Base-by-base conservation (phyloP, 495 filamentous ascomycete species). In the Penicillium tannophilum region DNA sequence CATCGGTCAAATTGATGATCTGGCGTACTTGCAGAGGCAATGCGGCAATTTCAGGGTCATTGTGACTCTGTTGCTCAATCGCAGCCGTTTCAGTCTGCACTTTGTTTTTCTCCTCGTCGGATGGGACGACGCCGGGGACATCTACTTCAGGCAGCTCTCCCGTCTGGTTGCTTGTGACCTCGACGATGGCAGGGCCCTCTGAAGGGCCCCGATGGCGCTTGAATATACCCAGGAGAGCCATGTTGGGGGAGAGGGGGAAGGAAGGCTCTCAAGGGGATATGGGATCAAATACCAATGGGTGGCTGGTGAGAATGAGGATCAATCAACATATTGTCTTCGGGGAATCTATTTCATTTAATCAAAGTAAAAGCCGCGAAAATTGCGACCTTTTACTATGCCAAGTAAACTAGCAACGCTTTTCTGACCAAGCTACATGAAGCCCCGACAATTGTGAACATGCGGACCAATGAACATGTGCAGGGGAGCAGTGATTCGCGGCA, bases 1-100 rank as follows among this genome's bases (percentile, higher is more conserved):
- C 81, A 56, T 84, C 81, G 23, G 72, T 75, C 56, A 84, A 67
- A 65, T 73, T 79, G 54, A 84, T 78, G 44, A 84, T 67, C 39
- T 79, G 76, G 19, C 83, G 77, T 3, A 86, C 81, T 52, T 79
- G 70, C 9, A 68, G 61, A 4, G 80, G 79, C 16, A 83, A 70
- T 41, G 79, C 75, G 26, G 67, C 73, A 49, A 82, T 75, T 53
- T 79, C 72, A 14, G 76, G 77, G 54, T 81, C 69, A n/a, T 80
- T 64, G 24, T 79, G 74, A 35, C 62, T 64, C 53, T 72, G 65
- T 47, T 67, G 58, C 30, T 74, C 71, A 47, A 68, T 72, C 2
- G 67, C 63, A 12, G 51, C 30, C 0, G 70, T 63, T 20, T 72
- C 70, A 5, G 50, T 59, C 31, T 54, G 39, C 4, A 58, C 43